Evolutionary conservation across 768 basidiomycete species (phyloP).

Genomic region (Gyrodon lividus): DNA sequence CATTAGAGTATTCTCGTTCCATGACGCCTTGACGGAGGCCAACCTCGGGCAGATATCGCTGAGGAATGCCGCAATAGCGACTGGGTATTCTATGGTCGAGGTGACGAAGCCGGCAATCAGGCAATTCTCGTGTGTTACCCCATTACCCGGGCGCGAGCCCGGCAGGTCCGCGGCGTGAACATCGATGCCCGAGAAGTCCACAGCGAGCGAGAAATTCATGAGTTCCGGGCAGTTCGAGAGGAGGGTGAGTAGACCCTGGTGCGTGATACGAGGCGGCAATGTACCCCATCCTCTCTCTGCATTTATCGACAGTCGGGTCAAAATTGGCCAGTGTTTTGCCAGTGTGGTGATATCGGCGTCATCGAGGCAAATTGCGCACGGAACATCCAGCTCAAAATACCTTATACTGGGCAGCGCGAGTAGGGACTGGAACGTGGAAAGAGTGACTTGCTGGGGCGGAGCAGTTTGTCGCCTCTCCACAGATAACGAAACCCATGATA

Average conservation of each 20-base stretch:
- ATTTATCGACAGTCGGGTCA: constrained; percentile 17
- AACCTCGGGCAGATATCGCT: constrained; percentile 24
- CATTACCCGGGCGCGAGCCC: constrained; percentile 5
- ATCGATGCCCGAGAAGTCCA: constrained; percentile 24
- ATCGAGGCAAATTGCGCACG: constrained; percentile 20
- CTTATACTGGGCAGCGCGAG: constrained; percentile 13
- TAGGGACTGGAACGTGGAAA: constrained; percentile 20
- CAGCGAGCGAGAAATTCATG: constrained; percentile 12
- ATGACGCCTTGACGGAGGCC: constrained; percentile 10
- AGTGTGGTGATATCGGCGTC: constrained; percentile 19
- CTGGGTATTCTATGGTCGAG: constrained; percentile 19
- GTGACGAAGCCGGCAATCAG: constrained; percentile 15
- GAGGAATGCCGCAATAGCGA: constrained; percentile 25
- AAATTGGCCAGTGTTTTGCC: constrained; percentile 20
- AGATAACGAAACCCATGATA: constrained; percentile 11
- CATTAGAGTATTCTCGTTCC: constrained; percentile 2
- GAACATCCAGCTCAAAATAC: constrained; percentile 15
- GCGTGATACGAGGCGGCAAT: constrained; percentile 16
- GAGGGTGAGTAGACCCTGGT: constrained; percentile 19
- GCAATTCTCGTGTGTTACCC: constrained; percentile 11
- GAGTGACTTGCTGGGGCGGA: constrained; percentile 2
- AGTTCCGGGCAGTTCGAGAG: constrained; percentile 14
- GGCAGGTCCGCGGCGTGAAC: not conserved
- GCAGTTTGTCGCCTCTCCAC: not conserved
- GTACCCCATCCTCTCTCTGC: constrained; percentile 18